Conservation (phyloP, 2,329 filamentous ascomycete species). For the Apiospora sp. region DNA sequence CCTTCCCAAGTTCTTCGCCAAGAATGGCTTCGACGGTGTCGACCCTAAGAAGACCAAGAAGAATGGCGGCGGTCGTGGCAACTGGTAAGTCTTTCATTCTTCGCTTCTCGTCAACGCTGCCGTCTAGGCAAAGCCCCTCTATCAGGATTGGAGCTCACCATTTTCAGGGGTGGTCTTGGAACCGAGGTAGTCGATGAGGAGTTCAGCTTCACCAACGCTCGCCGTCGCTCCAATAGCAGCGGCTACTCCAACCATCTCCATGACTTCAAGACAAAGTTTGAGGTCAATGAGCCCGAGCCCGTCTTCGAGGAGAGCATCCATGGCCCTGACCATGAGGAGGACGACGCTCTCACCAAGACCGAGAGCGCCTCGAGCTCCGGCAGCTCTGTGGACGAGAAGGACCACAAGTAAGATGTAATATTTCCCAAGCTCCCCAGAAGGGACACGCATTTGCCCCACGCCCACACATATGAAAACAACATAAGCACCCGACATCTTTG, state of each 20-base stretch:
- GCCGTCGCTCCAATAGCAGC: slow-evolving; percentile 93
- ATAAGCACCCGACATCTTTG: slow-evolving; percentile 17
- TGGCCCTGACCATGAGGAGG: slow-evolving; percentile 67
- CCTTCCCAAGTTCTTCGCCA: slow-evolving; percentile 92
- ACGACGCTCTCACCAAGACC: slow-evolving; percentile 64
- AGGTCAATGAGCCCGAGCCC: slow-evolving; percentile 86
- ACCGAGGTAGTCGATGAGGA: slow-evolving; percentile 85
- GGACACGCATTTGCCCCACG: slow-evolving; percentile 10
- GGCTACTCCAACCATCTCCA: slow-evolving; percentile 72
- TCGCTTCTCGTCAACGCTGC: background rate
- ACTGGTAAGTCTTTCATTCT: slow-evolving; percentile 73
- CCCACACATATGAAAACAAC: slow-evolving; percentile 19
- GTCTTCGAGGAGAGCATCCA: slow-evolving; percentile 90
- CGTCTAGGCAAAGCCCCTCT: background rate
- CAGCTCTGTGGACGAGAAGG: slow-evolving; percentile 63
- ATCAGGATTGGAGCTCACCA: slow-evolving; percentile 31
- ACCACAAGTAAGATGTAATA: slow-evolving; percentile 32
- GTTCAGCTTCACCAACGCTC: slow-evolving; percentile 85
- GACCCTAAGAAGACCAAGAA: slow-evolving; percentile 98
- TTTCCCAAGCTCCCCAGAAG: slow-evolving; percentile 17
- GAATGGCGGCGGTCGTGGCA: slow-evolving; percentile 89
- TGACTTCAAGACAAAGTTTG: slow-evolving; percentile 97
- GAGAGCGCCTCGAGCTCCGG: slow-evolving; percentile 67
- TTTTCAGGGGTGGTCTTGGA: slow-evolving; percentile 79
- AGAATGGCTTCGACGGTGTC: slow-evolving; percentile 79